A percentile compares a stretch with the other conserved stretches of the same genome.
Evolutionary conservation across 441 rosid species (phyloP).

Genomic region (Mallotus repandus): DNA sequence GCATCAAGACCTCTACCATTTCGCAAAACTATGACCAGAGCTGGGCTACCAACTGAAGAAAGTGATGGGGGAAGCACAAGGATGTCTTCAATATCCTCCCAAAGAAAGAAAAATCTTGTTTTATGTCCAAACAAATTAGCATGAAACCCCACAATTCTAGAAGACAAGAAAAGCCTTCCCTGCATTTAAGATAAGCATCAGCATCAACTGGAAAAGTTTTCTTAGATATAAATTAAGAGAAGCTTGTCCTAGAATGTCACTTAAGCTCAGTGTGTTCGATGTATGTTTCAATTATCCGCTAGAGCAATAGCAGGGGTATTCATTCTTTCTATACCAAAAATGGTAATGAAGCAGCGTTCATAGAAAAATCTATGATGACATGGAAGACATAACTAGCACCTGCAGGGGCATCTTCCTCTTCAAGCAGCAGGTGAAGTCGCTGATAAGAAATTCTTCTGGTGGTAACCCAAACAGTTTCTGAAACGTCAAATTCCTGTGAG

Average conservation of each 20-base stretch:
- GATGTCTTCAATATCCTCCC: slow-evolving; percentile 87
- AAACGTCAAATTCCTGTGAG: slow-evolving; percentile 70
- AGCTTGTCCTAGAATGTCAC: background rate
- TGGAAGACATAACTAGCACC: slow-evolving; percentile 42
- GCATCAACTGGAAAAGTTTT: slow-evolving; percentile 11
- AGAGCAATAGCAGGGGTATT: background rate
- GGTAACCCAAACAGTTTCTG: slow-evolving; percentile 88
- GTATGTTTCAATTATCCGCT: background rate
- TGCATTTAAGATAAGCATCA: slow-evolving; percentile 27
- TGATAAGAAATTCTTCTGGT: slow-evolving; percentile 83
- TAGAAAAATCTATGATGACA: background rate
- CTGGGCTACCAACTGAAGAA: slow-evolving; percentile 74
- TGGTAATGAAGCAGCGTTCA: background rate
- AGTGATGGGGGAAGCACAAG: slow-evolving; percentile 69
- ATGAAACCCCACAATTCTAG: slow-evolving; percentile 83
- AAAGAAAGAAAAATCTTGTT: slow-evolving; percentile 74
- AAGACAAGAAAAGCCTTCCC: slow-evolving; percentile 88
- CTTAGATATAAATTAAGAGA: background rate
- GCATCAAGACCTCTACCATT: slow-evolving; percentile 73
- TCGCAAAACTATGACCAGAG: slow-evolving; percentile 51
- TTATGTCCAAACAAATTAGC: slow-evolving; percentile 86
- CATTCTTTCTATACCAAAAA: background rate
- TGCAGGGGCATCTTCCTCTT: slow-evolving; percentile 82
- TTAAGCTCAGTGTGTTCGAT: background rate
- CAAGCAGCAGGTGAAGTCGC: slow-evolving; percentile 70